These are phyloP conservation scores for Trichopus zeylanicus DNA, from an alignment of 116 monocot species.

Conservation along the genomic window DNA sequence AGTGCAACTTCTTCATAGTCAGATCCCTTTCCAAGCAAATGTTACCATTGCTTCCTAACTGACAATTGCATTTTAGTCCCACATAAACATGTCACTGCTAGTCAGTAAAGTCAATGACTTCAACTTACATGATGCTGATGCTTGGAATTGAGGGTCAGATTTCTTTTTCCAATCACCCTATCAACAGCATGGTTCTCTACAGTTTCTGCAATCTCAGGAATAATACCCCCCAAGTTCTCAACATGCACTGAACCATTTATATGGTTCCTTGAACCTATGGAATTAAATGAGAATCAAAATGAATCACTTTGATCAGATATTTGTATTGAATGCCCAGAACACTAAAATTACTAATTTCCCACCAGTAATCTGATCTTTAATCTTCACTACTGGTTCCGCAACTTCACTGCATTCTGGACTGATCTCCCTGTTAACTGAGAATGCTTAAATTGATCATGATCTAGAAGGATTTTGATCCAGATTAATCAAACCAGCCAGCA, in stretches of 20 bases:
- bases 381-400: slow-evolving; percentile 17
- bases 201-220: slow-evolving; percentile 13
- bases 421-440: slow-evolving; percentile 77
- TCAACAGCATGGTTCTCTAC: slow-evolving; percentile 8
- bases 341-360: slow-evolving; percentile 39
- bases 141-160: slow-evolving; percentile 9
- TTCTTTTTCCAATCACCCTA: slow-evolving; percentile 10
- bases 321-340: slow-evolving; percentile 3
- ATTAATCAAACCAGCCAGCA: no score
- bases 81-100: background rate
- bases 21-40: slow-evolving; percentile 14
- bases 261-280: slow-evolving; percentile 41
- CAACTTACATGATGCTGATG: slow-evolving; percentile 25
- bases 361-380: slow-evolving; percentile 47
- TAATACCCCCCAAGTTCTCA: slow-evolving; percentile 11
- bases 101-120: background rate
- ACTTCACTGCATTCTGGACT: slow-evolving; percentile 35
- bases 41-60: slow-evolving; percentile 40
- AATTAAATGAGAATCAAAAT: slow-evolving; percentile 26
- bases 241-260: slow-evolving; percentile 37
- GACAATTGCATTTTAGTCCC: slow-evolving; percentile 3
- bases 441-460: slow-evolving; percentile 34
- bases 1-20: slow-evolving; percentile 10
- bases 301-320: slow-evolving; percentile 6
- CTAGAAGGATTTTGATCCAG: slow-evolving; percentile 1